Conservation (phyloP, 768 basidiomycete species). For the Dictyophora rubrovolvata region DNA sequence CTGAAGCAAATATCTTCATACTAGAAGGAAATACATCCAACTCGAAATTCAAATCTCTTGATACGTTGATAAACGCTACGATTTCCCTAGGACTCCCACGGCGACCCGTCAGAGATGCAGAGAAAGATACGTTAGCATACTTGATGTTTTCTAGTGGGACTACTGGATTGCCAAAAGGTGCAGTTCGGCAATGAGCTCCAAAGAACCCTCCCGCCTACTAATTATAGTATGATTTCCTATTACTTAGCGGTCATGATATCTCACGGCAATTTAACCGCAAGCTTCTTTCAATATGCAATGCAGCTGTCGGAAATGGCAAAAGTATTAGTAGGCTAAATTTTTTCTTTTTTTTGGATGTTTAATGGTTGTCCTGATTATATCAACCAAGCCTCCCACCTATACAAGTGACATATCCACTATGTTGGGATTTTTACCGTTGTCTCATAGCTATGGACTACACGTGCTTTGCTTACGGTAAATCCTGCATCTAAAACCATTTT, state of each 20-base stretch:
- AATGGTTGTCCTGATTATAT: background rate
- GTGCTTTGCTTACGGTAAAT: constrained; percentile 29
- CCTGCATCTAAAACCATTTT: background rate
- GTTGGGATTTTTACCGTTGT: constrained; percentile 56
- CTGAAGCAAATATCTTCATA: background rate
- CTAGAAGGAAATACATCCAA: background rate
- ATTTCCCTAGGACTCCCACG: constrained; percentile 28
- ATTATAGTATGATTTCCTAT: background rate
- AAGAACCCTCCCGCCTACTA: background rate
- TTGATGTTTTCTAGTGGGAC: constrained; percentile 73
- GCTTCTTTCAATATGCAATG: constrained; percentile 30
- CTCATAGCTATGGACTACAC: constrained; percentile 60
- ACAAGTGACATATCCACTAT: constrained; percentile 36
- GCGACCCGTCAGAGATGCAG: constrained; percentile 34
- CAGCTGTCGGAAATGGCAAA: constrained; percentile 16
- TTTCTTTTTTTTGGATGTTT: background rate
- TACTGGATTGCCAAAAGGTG: constrained; percentile 67
- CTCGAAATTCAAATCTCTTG: constrained; percentile 25
- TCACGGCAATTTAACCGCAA: constrained; percentile 49
- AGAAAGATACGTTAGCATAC: constrained; percentile 51
- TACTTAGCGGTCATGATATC: constrained; percentile 57
- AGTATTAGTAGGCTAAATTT: constrained; percentile 31
- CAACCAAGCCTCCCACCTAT: constrained; percentile 28
- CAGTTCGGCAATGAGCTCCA: background rate
- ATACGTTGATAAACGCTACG: constrained; percentile 33